Percentiles rank a stretch among this genome's conserved stretches.
Conservation (phyloP, 148 eudicot species). For the Persicaria maculosa region DNA sequence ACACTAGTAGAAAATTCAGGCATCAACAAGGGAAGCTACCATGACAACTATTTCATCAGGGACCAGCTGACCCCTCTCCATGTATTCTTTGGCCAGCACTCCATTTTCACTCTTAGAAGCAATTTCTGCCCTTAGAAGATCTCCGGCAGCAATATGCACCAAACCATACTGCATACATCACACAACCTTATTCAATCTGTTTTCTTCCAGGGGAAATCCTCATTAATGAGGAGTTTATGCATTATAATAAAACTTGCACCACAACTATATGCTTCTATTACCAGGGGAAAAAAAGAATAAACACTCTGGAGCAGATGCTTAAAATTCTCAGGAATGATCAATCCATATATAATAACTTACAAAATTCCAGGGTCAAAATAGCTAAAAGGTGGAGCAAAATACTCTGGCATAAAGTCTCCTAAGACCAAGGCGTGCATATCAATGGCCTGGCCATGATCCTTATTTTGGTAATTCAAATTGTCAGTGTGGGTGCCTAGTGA, state of each 20-base stretch:
- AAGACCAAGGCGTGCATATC: not conserved
- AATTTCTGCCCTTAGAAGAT: constrained; percentile 79
- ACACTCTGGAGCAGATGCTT: not conserved
- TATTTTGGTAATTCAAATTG: not conserved
- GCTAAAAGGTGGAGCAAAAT: not conserved
- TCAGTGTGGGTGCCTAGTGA: not conserved
- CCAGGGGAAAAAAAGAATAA: not conserved
- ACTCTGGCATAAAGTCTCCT: not conserved
- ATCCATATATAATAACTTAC: not conserved
- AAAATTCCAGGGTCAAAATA: not conserved
- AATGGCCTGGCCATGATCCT: not conserved
- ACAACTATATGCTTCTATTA: not conserved
- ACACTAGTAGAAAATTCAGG: constrained; percentile 3
- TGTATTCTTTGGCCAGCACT: constrained; percentile 70
- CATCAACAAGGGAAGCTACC: constrained; percentile 33
- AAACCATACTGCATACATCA: constrained; percentile 81
- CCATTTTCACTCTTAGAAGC: constrained; percentile 87
- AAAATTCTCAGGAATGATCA: not conserved
- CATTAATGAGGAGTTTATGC: constrained; percentile 22
- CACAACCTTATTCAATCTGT: constrained; percentile 40
- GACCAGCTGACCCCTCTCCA: constrained; percentile 94
- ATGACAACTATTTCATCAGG: constrained; percentile 90
- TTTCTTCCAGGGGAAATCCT: constrained; percentile 27
- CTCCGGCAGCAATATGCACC: constrained; percentile 98
- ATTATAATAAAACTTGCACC: constrained; percentile 10